Base-by-base conservation (phyloP, 805 yeast genomes). In the Saccharomycopsis sp. region DNA sequence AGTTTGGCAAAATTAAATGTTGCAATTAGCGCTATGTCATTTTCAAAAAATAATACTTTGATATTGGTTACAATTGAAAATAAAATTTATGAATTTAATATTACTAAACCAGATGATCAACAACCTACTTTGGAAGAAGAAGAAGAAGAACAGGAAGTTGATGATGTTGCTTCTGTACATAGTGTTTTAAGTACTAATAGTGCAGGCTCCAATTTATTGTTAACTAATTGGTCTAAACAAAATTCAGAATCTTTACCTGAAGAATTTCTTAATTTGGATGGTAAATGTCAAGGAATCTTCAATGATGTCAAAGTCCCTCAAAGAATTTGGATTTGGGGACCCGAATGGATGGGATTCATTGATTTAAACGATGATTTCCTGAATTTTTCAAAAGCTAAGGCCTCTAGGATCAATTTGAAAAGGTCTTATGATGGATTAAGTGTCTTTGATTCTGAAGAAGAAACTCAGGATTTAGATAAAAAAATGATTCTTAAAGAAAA, bases 291-390 rank as follows among this genome's bases (percentile, higher is more conserved):
- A 44, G 96, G 95, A 13, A 58, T 83, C 10, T 84, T 82, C 53
- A 53, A 57, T 13, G 76, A 74, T 39, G 57, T 56, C 8, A 53
- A 56, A 3, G 58, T 61, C 26, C 49, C 60, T 1, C 52, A 61
- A 26, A 66, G 73, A 41, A 62, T 81, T 13, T 89, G 96, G 96
- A 60, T 86, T n/a, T 87, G 84, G 73, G 94, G 96, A 1, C 68
- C 82, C 17, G 72, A 72, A 38, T 89, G 95, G 94, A 49, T 88
- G 13, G 72, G 80, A 3, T 82, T 72, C 56, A 59, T 83, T 48
- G 57, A 68, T 6, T 55, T 66, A 39, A 73, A 79, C 52, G 57
- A 77, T 38, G 37, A 40, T 15, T n/a, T n/a, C n/a, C n/a, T n/a
- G n/a, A 27, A 21, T 32, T 20, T 27, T 12, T 26, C 29, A 18